A percentile compares a stretch with the other conserved stretches of the same genome.
These are phyloP conservation scores for Cladophialophora yegresii DNA, from an alignment of 2,329 filamentous ascomycete genomes.

Conservation along the genomic window DNA sequence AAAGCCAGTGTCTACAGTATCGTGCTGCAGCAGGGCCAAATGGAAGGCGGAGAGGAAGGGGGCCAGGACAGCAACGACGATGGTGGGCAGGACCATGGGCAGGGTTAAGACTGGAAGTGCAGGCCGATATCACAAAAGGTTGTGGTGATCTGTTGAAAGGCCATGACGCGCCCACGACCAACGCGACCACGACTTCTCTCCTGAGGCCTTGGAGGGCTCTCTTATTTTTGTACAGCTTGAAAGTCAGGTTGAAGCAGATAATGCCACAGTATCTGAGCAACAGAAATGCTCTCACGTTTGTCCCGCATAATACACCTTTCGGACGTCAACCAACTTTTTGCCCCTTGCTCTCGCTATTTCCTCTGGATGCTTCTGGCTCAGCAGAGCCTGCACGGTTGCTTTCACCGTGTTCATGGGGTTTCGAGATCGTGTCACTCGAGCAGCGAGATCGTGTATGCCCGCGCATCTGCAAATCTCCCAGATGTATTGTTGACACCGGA, in stretches of 20 bases:
- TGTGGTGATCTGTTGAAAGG: not conserved
- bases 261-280: not conserved
- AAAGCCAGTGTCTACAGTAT: conserved; percentile 99
- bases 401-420: conserved; percentile 99
- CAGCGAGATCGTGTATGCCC: conserved; percentile 84
- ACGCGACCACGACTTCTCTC: conserved; percentile 1
- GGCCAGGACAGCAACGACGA: conserved; percentile 13
- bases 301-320: conserved; percentile 96
- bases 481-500: conserved; percentile 86
- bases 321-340: conserved; percentile 92
- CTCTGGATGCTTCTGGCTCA: conserved; percentile 82
- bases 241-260: not conserved
- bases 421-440: conserved; percentile 76
- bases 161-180: not conserved
- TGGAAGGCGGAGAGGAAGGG: conserved; percentile 56
- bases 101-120: conserved; percentile 1
- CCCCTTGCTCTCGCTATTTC: conserved; percentile 85
- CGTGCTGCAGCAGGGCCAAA: conserved; percentile 88
- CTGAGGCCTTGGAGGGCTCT: not conserved
- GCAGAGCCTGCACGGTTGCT: conserved; percentile 79
- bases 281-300: conserved; percentile 51
- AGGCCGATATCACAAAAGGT: not conserved
- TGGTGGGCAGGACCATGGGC: not conserved
- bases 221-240: conserved; percentile 6
- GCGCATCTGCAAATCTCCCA: conserved; percentile 90